Evolutionary conservation across 129 eudicot genomes (phyloP).

Genomic region (Chrysanthemum lavandulifolium): DNA sequence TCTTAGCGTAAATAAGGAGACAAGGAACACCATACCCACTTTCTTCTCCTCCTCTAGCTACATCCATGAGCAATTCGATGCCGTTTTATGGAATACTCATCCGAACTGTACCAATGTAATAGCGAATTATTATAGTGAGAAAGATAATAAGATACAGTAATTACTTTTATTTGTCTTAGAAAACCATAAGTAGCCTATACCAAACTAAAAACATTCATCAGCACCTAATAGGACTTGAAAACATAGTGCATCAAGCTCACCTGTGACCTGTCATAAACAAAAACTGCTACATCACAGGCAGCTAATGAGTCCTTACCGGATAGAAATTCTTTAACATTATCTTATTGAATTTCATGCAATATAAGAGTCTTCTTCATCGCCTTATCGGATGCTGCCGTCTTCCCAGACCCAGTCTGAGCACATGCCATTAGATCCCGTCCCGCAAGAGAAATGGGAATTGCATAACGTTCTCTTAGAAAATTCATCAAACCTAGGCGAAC

Average conservation of each 20-base stretch:
- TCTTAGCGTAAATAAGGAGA: slow-evolving; percentile 74
- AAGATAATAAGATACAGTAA: too few species aligned
- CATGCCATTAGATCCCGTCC: too few species aligned
- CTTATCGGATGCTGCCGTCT: too few species aligned
- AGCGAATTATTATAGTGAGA: too few species aligned
- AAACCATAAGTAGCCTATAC: background rate
- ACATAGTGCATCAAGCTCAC: slow-evolving; percentile 23
- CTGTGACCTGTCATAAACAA: slow-evolving; percentile 95
- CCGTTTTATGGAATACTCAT: slow-evolving; percentile 66
- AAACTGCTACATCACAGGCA: slow-evolving; percentile 78
- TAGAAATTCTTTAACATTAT: slow-evolving; percentile 52
- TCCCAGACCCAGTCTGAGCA: too few species aligned
- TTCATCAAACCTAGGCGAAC: too few species aligned
- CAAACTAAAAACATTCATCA: too few species aligned
- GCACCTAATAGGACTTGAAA: background rate
- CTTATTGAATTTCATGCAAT: slow-evolving; percentile 87
- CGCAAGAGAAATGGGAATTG: too few species aligned
- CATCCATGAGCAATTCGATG: slow-evolving; percentile 66
- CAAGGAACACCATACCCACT: slow-evolving; percentile 78
- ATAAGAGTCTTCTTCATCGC: slow-evolving; percentile 78
- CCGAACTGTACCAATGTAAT: slow-evolving; percentile 49
- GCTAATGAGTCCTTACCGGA: slow-evolving; percentile 70
- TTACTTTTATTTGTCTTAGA: background rate
- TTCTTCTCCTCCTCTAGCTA: slow-evolving; percentile 84
- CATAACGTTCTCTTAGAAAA: too few species aligned